A percentile compares a stretch with the other conserved stretches of the same genome.
These are phyloP conservation scores for Heritiera fomes DNA, from an alignment of 345 rosid species.

Conservation along the genomic window DNA sequence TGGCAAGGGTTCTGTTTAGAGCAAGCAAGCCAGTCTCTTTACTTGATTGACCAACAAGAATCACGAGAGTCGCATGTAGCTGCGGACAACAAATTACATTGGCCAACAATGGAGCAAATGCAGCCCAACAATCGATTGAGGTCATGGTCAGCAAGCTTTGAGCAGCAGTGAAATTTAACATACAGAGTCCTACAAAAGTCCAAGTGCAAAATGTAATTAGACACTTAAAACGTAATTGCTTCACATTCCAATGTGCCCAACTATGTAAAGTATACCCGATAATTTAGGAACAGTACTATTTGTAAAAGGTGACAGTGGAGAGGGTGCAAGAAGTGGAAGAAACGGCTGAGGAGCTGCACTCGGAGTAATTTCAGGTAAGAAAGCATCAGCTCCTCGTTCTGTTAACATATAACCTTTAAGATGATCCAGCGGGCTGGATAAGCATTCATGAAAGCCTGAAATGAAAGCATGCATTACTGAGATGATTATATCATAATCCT, in stretches of 20 bases:
- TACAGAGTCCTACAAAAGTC: constrained; percentile 56
- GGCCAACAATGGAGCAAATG: constrained; percentile 82
- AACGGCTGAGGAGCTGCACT: constrained; percentile 76
- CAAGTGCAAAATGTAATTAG: constrained; percentile 7
- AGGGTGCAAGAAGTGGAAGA: constrained; percentile 88
- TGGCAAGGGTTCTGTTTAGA: constrained; percentile 58
- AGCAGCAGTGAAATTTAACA: constrained; percentile 68
- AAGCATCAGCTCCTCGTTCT: constrained; percentile 32
- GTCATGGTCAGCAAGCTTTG: constrained; percentile 75
- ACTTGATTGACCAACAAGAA: constrained; percentile 81
- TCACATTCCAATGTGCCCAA: constrained; percentile 2
- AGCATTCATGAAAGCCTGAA: constrained; percentile 54
- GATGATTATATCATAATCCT: constrained; percentile 11
- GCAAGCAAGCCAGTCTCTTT: constrained; percentile 68
- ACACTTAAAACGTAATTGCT: constrained; percentile 9
- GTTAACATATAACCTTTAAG: constrained; percentile 19
- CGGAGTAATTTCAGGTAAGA: constrained; percentile 73
- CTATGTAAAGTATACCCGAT: constrained; percentile 57
- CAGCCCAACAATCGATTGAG: constrained; percentile 71
- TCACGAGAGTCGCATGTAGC: constrained; percentile 70
- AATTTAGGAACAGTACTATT: constrained; percentile 71
- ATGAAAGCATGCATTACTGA: constrained; percentile 7
- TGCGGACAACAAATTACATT: constrained; percentile 98
- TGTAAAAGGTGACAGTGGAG: constrained; percentile 76
- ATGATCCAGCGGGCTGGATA: constrained; percentile 30